Percentiles rank a stretch among this genome's conserved stretches.
These are phyloP conservation scores for Pleurostoma richardsiae DNA, from an alignment of 2,329 filamentous ascomycete genomes.

Conservation along the genomic window DNA sequence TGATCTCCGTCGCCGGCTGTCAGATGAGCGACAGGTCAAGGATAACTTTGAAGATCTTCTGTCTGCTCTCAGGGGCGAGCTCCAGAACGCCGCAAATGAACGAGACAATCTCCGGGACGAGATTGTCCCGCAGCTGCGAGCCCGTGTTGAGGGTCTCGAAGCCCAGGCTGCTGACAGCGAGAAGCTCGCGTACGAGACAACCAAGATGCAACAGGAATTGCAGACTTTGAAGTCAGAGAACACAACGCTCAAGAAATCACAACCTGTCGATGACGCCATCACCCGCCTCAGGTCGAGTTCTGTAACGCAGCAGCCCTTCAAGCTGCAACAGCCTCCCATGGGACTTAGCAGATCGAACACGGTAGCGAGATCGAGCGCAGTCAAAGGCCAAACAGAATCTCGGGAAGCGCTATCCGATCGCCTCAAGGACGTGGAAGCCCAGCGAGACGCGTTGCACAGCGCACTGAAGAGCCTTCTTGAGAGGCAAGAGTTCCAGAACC, in stretches of 20 bases:
- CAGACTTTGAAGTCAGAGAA: constrained; percentile 25
- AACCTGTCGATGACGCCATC: constrained; percentile 19
- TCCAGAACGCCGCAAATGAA: constrained; percentile 79
- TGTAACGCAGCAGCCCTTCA: constrained; percentile 23
- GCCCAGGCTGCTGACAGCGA: constrained; percentile 67
- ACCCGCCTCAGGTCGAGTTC: constrained; percentile 34
- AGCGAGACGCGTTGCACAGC: constrained; percentile 85
- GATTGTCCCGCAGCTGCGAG: constrained; percentile 72
- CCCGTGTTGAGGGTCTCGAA: constrained; percentile 74
- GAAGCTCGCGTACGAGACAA: constrained; percentile 71
- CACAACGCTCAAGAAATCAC: constrained; percentile 48
- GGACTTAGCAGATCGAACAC: constrained; percentile 50
- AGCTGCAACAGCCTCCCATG: constrained; percentile 22
- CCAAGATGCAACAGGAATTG: constrained; percentile 83
- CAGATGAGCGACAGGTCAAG: constrained; percentile 82
- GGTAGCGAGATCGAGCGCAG: constrained; percentile 6
- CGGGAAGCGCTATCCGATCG: constrained; percentile 70
- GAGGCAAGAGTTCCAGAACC: constrained; percentile 78
- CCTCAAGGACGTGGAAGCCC: constrained; percentile 87
- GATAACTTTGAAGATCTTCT: constrained; percentile 92
- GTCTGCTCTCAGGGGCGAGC: constrained; percentile 74
- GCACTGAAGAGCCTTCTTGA: constrained; percentile 82
- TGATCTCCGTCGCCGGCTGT: constrained; percentile 73
- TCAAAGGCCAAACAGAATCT: constrained; percentile 51
- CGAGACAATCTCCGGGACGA: constrained; percentile 89